A percentile compares a stretch with the other conserved stretches of the same genome.
These are phyloP conservation scores for Sphaerosporella brunnea DNA, from an alignment of 495 filamentous ascomycete species.

Conservation along the genomic window DNA sequence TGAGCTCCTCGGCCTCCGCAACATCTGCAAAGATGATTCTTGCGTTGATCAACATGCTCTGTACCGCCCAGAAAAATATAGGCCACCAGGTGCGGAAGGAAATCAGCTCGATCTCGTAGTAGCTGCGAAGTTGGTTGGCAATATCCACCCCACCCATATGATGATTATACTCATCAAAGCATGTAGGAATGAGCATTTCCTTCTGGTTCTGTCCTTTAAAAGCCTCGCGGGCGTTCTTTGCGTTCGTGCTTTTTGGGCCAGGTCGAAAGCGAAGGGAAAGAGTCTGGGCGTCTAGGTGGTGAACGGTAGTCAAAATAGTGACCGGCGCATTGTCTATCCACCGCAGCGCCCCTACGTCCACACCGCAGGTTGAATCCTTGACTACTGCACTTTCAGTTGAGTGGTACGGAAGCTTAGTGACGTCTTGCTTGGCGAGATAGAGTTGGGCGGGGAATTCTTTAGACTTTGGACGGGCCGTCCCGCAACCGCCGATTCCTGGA, in stretches of 20 bases:
- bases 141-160: constrained; percentile 25
- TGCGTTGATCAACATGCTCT: constrained; percentile 12
- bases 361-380: too few species aligned
- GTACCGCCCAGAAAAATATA: constrained; percentile 22
- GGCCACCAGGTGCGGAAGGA: constrained; percentile 18
- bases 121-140: constrained; percentile 18
- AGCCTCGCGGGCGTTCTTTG: constrained; percentile 1
- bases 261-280: too few species aligned
- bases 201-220: constrained; percentile 9
- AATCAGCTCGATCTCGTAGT: constrained; percentile 17
- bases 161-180: constrained; percentile 25
- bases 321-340: too few species aligned
- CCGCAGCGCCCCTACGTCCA: too few species aligned
- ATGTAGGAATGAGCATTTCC: constrained; percentile 7
- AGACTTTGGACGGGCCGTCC: too few species aligned
- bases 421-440: too few species aligned
- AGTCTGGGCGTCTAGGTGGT: too few species aligned
- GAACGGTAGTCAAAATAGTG: too few species aligned
- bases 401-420: too few species aligned
- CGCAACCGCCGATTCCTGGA: too few species aligned
- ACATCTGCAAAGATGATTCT: constrained; percentile 2
- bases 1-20: neutral
- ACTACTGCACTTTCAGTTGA: too few species aligned
- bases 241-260: constrained; percentile 12
- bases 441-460: too few species aligned